Base-by-base conservation (phyloP, 495 filamentous ascomycete species). In the Podospora appendiculata region DNA sequence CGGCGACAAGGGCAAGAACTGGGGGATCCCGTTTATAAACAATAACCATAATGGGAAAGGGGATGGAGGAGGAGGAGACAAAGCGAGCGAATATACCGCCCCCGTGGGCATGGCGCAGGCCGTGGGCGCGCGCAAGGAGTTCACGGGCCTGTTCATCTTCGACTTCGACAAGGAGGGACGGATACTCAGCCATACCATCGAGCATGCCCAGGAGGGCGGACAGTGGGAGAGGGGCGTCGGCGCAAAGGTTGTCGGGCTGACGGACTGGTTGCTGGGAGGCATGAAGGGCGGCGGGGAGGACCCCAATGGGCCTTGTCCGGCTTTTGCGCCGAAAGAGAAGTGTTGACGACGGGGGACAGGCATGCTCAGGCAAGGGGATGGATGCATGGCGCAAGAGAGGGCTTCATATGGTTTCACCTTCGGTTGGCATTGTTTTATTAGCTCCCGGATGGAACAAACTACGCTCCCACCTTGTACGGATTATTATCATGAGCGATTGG, bases 151-250 rank as follows among this genome's bases (percentile, higher is more conserved):
- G 13, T 98, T 98, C 65, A 81, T 95, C 45, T 98, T 98, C 69
- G 88, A 93, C 48, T 98, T 98, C 68, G 94, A 98, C 62, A 80
- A 85, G 53, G 83, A 94, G 56, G 93, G 94, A 3, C 74, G 90
- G 46, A 83, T 98, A 25, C 57, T 85, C 45, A 84, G 77, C 48
- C 93, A 97, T 70, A 93, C 87, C 0, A 97, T 98, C 63, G 93
- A 98, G 69, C 89, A 95, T 74, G 86, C 84, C 9, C 85, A 96
- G 59, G 84, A 84, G 45, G 78, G 84, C 44, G 82, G 84, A 43
- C 85, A 84, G 77, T 89, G 74, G 68, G 75, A 77, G 51, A 69
- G 69, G 58, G 73, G 77, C 6, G 66, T 79, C 25, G 77, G 80
- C 14, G 70, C 87, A 11, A 84, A 82, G 61, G 87, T 95, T 18